Percentiles rank a stretch among this genome's conserved stretches.
Evolutionary conservation across 2,329 filamentous ascomycete species (phyloP).

Genomic region (Hymenoscyphus fructigenus): DNA sequence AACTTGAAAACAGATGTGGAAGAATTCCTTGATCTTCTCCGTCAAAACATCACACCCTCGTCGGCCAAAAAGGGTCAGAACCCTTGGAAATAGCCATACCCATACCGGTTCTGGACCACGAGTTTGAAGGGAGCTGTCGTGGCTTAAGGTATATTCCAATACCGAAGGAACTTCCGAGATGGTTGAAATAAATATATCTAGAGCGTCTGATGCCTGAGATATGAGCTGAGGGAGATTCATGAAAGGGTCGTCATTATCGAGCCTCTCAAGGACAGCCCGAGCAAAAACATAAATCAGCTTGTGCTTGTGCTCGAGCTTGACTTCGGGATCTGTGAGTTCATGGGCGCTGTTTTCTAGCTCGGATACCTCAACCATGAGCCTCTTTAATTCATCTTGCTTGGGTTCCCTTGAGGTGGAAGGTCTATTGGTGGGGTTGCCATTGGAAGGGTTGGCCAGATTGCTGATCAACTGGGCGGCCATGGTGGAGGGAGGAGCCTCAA

Average conservation of each 20-base stretch:
- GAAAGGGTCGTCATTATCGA: constrained; percentile 69
- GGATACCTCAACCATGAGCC: constrained; percentile 59
- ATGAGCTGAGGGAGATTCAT: constrained; percentile 52
- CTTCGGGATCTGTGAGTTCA: constrained; percentile 51
- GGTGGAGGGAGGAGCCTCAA: constrained; percentile 66
- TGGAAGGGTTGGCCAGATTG: constrained; percentile 58
- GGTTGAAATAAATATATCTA: constrained; percentile 74
- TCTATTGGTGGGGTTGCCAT: neutral
- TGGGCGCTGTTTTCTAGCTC: constrained; percentile 59
- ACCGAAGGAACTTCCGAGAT: constrained; percentile 73
- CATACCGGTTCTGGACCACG: constrained; percentile 62
- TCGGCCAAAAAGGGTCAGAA: constrained; percentile 57
- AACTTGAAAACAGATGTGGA: constrained; percentile 48
- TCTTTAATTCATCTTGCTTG: constrained; percentile 72
- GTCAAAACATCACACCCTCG: constrained; percentile 48
- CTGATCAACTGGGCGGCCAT: constrained; percentile 85
- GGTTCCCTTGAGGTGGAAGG: constrained; percentile 57
- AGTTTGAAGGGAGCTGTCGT: constrained; percentile 45
- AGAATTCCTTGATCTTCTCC: constrained; percentile 52
- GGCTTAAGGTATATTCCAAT: constrained; percentile 49
- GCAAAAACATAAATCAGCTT: constrained; percentile 83
- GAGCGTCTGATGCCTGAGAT: constrained; percentile 65
- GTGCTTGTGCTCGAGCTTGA: constrained; percentile 74
- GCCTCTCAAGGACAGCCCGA: constrained; percentile 72
- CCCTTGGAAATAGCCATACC: constrained; percentile 61